Evolutionary conservation across 208 protist genomes (phyloP).

Genomic region (Trypanosoma scelopori): DNA sequence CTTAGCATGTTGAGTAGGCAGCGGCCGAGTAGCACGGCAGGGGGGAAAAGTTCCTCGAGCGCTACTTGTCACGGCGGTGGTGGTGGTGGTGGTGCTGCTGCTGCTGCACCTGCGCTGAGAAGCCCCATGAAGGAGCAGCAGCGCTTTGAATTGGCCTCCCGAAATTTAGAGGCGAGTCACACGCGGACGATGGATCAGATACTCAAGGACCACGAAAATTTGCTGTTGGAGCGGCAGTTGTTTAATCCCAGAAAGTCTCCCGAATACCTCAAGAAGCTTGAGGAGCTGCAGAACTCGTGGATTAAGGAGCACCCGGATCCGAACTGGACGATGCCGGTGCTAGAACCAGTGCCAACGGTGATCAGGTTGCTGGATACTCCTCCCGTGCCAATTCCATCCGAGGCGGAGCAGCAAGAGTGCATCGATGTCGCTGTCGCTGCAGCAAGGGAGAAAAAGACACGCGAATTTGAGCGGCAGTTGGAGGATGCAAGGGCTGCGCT

Average conservation of each 20-base stretch:
- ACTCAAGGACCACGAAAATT: constrained; percentile 39
- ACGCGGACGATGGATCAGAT: constrained; percentile 40
- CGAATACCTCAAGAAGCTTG: constrained; percentile 33
- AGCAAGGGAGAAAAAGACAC: constrained; percentile 21
- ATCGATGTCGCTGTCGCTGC: constrained; percentile 24
- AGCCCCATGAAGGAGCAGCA: constrained; percentile 12
- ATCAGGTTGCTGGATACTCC: constrained; percentile 30
- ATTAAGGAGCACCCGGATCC: constrained; percentile 34
- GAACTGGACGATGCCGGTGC: constrained; percentile 18
- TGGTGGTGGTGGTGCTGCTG: too few species aligned
- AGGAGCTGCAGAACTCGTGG: constrained; percentile 44
- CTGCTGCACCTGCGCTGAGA: neutral
- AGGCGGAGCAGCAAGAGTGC: constrained; percentile 40
- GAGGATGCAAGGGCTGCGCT: constrained; percentile 27
- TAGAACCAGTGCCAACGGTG: constrained; percentile 33
- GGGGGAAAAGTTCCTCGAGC: neutral
- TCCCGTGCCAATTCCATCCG: constrained; percentile 24
- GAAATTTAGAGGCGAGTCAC: constrained; percentile 59
- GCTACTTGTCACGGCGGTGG: neutral
- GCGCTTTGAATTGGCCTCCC: constrained; percentile 27
- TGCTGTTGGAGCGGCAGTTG: constrained; percentile 22
- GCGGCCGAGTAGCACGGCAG: neutral
- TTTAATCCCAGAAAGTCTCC: constrained; percentile 39
- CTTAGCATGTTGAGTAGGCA: neutral
- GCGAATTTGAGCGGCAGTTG: constrained; percentile 24